Conservation (phyloP, 2,329 filamentous ascomycete species). For the Zymoseptoria tritici region DNA sequence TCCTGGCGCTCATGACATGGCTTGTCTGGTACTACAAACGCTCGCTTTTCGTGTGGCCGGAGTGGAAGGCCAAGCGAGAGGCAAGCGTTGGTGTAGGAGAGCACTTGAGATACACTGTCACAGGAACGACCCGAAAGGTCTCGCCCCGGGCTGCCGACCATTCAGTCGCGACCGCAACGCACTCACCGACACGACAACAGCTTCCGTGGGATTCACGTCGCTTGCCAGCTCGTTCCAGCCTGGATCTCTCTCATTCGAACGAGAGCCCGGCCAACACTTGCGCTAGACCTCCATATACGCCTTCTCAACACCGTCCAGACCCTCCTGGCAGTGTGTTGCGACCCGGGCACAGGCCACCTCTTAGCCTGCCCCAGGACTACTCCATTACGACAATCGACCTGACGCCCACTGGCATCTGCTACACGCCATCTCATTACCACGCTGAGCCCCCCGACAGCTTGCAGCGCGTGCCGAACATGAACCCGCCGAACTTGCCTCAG, state of each 20-base stretch:
- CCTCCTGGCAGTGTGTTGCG: slow-evolving; percentile 9
- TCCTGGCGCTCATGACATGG: background rate
- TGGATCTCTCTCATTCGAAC: background rate
- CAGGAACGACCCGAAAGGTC: background rate
- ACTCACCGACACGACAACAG: background rate
- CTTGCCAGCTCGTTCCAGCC: background rate
- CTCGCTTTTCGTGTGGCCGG: background rate
- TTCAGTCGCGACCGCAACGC: background rate
- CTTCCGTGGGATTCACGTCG: background rate
- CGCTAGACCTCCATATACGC: slow-evolving; percentile 7
- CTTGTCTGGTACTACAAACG: background rate
- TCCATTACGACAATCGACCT: slow-evolving; percentile 5
- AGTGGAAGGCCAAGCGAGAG: background rate
- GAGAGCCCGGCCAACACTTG: background rate
- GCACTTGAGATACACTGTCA: background rate
- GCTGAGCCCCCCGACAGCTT: background rate
- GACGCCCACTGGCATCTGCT: background rate
- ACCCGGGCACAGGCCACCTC: slow-evolving; percentile 2
- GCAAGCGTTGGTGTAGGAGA: background rate
- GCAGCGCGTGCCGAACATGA: background rate
- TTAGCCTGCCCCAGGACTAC: slow-evolving; percentile 12
- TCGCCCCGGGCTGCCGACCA: background rate
- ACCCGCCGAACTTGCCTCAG: background rate
- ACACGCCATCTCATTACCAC: background rate
- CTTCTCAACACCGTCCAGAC: slow-evolving; percentile 9